These are phyloP conservation scores for Podila clonocystis DNA, from an alignment of 192 early-diverging fungal species.

Conservation along the genomic window DNA sequence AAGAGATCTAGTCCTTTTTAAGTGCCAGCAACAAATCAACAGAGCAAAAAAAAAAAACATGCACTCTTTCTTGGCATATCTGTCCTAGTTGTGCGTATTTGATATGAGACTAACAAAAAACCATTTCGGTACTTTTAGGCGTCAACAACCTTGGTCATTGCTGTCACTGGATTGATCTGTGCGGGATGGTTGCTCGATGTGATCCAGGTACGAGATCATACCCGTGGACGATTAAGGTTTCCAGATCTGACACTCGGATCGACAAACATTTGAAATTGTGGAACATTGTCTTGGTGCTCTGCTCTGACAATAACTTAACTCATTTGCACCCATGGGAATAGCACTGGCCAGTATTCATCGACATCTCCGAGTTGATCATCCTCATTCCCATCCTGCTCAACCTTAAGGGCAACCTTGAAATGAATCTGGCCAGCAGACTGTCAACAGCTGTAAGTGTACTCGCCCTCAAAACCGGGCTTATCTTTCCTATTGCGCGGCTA, in stretches of 20 bases:
- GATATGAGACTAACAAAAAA: neutral
- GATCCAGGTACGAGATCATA: slow-evolving; percentile 59
- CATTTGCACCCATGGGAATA: slow-evolving; percentile 12
- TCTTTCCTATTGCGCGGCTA: neutral
- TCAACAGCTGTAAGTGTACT: slow-evolving; percentile 71
- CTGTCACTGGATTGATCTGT: slow-evolving; percentile 73
- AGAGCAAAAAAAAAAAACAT: neutral
- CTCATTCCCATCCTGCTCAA: slow-evolving; percentile 88
- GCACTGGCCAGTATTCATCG: slow-evolving; percentile 74
- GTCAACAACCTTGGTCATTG: slow-evolving; percentile 68
- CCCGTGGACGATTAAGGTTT: slow-evolving; percentile 1
- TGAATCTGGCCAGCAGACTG: slow-evolving; percentile 89
- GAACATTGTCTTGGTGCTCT: neutral
- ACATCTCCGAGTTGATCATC: slow-evolving; percentile 81
- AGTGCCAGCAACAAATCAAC: no score
- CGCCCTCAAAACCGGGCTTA: no score
- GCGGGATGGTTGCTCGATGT: slow-evolving; percentile 77
- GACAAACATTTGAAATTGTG: neutral
- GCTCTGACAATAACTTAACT: no score
- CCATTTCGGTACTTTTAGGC: slow-evolving; percentile 13
- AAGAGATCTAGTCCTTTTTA: no score
- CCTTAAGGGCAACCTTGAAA: slow-evolving; percentile 92
- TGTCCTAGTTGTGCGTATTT: neutral
- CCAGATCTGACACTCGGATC: neutral
- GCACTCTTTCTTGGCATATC: neutral